phyloP scores from a whole-genome alignment of 805 yeast species.

The Saturnispora serradocipensis region DNA sequence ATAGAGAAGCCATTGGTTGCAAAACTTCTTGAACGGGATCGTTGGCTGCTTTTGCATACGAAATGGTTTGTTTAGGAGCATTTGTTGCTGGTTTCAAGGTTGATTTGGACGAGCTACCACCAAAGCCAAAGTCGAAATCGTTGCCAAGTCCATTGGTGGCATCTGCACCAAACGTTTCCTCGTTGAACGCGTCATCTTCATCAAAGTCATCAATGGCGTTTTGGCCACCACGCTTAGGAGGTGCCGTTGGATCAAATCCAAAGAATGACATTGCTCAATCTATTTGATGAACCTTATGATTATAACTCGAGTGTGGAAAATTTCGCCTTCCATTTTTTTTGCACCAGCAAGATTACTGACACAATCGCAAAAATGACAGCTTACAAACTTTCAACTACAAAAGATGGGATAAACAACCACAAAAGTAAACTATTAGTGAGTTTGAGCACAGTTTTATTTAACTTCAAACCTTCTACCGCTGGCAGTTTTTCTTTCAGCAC shows the following conservation, averaged over 20 bases:
- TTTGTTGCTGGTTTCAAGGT: conserved; percentile 14
- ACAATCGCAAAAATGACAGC: background rate
- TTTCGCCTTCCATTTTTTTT: conserved; percentile 1
- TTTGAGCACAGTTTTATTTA: conserved; percentile 9
- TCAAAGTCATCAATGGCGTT: conserved; percentile 73
- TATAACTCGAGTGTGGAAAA: background rate
- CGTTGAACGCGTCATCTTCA: conserved; percentile 72
- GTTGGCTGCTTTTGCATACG: conserved; percentile 37
- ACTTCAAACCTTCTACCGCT: conserved; percentile 58
- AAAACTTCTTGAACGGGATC: conserved; percentile 32
- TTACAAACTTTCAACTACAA: background rate
- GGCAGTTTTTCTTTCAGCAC: conserved; percentile 52
- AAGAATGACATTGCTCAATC: conserved; percentile 50
- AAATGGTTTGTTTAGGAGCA: conserved; percentile 24
- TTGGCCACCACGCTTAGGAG: conserved; percentile 25
- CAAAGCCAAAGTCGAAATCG: conserved; percentile 57
- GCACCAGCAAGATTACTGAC: background rate
- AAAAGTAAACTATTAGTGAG: background rate
- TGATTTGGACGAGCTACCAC: conserved; percentile 8
- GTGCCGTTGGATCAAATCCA: conserved; percentile 48
- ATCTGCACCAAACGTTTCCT: conserved; percentile 65
- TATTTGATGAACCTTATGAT: background rate
- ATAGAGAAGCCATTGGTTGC: conserved; percentile 64
- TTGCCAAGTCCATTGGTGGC: conserved; percentile 34
- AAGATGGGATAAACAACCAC: background rate